phyloP scores from a whole-genome alignment of 345 rosid species.

The Moringa oleifera region DNA sequence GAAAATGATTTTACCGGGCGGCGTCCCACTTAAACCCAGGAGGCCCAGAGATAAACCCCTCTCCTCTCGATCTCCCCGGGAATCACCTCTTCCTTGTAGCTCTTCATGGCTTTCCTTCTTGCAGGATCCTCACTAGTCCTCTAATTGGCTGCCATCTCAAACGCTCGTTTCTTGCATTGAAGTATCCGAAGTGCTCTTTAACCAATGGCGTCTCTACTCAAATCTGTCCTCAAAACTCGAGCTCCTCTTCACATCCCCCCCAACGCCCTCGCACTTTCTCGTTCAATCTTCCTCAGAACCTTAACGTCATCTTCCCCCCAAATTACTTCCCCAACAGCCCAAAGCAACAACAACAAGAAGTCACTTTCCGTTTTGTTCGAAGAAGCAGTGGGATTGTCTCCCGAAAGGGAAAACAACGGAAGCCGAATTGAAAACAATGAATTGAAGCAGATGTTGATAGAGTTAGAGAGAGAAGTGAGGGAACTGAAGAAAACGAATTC shows the following conservation, averaged over 20 bases:
- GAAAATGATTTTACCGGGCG: too few relatives aligned
- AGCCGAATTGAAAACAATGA: slow-evolving; percentile 21
- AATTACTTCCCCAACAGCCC: slow-evolving; percentile 2
- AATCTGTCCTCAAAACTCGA: slow-evolving; percentile 22
- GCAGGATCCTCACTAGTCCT: neutral
- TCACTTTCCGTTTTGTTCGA: slow-evolving; percentile 41
- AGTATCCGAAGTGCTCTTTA: neutral
- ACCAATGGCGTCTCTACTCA: slow-evolving; percentile 24
- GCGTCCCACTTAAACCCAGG: too few relatives aligned
- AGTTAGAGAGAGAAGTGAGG: slow-evolving; percentile 38
- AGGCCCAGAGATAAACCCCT: too few relatives aligned
- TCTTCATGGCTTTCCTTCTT: neutral
- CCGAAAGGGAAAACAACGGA: slow-evolving; percentile 23
- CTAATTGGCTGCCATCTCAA: neutral
- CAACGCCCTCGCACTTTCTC: slow-evolving; percentile 5
- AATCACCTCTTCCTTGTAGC: too few relatives aligned
- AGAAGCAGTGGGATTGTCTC: slow-evolving; percentile 47
- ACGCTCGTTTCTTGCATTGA: neutral
- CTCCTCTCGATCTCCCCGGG: too few relatives aligned
- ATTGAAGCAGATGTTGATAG: slow-evolving; percentile 32
- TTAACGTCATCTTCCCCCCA: slow-evolving; percentile 15
- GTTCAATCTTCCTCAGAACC: slow-evolving; percentile 17
- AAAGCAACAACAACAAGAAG: slow-evolving; percentile 17
- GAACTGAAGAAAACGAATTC: slow-evolving; percentile 28
- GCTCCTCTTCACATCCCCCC: slow-evolving; percentile 15